Base-by-base conservation (phyloP, 2,329 filamentous ascomycete species). In the Penicillium sp. region DNA sequence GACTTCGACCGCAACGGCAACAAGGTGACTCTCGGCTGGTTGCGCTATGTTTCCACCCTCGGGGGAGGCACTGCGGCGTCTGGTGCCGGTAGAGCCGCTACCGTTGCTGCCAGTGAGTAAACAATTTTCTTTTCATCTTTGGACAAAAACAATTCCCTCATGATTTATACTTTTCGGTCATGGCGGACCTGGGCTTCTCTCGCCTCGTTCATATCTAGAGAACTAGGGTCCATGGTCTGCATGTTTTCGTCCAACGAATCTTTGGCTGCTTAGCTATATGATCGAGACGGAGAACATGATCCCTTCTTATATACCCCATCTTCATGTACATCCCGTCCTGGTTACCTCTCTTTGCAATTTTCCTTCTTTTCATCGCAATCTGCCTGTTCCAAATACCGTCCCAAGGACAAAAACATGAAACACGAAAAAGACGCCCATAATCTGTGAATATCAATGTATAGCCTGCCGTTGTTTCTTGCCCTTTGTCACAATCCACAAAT, bases 1-100 rank as follows among this genome's bases (percentile, higher is more conserved):
- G 79, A 85, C 64, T 87, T 87, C 65, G 83, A 87, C 68, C 79
- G 84, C 24, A 70, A 82, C 40, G 84, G 84, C 8, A 72, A 71
- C 9, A 75, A 72, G 58, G 56, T 74, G 40, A 62, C 65, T 16
- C 61, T 75, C 22, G 71, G 72, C 48, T 75, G 73, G 72, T 42
- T 77, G 49, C 68, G 70, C 32, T 75, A 61, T 48, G 54, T 77
- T 43, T 47, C 77, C 51, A 75, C 72, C 4, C 59, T 77, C 22
- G 75, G 75, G 39, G 75, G 75, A 44, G 72, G 74, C 36, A 70
- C 67, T 42, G 70, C 68, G 14, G 73, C 68, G 50, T 64, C 70
- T 7, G 74, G 72, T 31, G 67, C 69, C 43, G 60, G 68, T 9
- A 66, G 75, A 32, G 73, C 67, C 54, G 62, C 68, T 14, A 62